Evolutionary conservation across 108 stramenopile genomes (phyloP).

Genomic region (Pseudonitzschia delicatissima): DNA sequence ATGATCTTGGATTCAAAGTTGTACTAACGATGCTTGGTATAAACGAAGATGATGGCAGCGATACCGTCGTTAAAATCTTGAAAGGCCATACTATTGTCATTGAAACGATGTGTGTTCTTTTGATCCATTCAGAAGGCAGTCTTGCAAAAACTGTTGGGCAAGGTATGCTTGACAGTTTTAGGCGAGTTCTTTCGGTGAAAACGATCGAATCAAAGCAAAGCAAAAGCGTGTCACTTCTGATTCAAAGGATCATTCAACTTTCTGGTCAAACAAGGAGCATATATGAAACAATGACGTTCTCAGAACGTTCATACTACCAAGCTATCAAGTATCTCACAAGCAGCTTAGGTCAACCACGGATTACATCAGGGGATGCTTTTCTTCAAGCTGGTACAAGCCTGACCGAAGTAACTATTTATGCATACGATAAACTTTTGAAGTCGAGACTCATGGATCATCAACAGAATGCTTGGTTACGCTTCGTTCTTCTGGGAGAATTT

Average conservation of each 20-base stretch:
- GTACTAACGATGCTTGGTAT: background rate
- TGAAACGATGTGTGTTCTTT: constrained; percentile 7
- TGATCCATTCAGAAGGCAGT: constrained; percentile 10
- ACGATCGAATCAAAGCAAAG: constrained; percentile 4
- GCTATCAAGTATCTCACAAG: background rate
- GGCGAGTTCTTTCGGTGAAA: constrained; percentile 9
- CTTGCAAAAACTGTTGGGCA: background rate
- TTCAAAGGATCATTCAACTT: constrained; percentile 21
- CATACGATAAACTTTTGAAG: constrained; percentile 23
- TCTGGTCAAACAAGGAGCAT: background rate
- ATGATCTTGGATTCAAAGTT: background rate
- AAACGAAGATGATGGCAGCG: background rate
- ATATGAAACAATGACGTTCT: constrained; percentile 1
- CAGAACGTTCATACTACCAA: background rate
- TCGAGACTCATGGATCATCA: constrained; percentile 9
- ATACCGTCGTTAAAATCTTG: constrained; percentile 1
- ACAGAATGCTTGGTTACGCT: constrained; percentile 20
- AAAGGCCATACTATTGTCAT: constrained; percentile 16
- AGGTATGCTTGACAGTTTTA: background rate
- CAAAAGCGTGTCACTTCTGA: constrained; percentile 1
- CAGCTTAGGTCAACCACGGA: background rate
- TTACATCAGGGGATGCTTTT: constrained; percentile 11
- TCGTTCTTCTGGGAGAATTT: constrained; percentile 42
- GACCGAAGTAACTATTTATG: constrained; percentile 45
- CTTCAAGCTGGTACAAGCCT: constrained; percentile 48